Conservation (phyloP, 805 yeast species). For the Saturnispora quitensis region DNA sequence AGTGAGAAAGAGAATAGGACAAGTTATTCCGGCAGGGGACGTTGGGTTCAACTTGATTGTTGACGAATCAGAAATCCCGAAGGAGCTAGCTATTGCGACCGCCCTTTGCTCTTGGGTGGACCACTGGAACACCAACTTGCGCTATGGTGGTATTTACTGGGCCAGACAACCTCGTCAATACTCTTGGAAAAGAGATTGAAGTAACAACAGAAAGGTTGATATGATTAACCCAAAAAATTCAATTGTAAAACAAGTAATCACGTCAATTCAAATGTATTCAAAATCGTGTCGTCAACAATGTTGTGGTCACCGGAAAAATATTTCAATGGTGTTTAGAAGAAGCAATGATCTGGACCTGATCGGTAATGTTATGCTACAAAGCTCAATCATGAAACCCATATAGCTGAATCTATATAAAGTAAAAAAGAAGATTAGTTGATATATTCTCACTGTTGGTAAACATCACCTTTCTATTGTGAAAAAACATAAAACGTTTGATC, state of each 20-base stretch:
- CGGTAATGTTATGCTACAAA: too few species aligned
- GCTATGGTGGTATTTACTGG: constrained; percentile 57
- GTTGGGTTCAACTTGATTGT: constrained; percentile 47
- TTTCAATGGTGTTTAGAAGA: too few species aligned
- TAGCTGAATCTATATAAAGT: too few species aligned
- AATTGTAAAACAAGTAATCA: neutral
- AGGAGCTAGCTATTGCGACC: constrained; percentile 49
- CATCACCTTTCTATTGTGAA: neutral
- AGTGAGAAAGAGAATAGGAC: constrained; percentile 54
- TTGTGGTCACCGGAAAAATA: too few species aligned
- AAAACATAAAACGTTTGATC: neutral
- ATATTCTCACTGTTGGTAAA: too few species aligned
- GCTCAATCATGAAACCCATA: too few species aligned
- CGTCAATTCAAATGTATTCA: neutral
- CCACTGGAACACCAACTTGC: constrained; percentile 55
- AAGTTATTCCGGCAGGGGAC: constrained; percentile 42
- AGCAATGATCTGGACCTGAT: too few species aligned
- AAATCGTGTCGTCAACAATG: too few species aligned
- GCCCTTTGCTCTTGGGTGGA: constrained; percentile 55
- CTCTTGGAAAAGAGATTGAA: constrained; percentile 48
- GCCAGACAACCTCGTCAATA: constrained; percentile 41
- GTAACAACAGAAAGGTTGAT: neutral
- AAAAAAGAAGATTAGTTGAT: too few species aligned
- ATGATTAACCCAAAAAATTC: neutral
- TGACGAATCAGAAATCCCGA: constrained; percentile 46